Evolutionary conservation across 2,329 filamentous ascomycete species (phyloP).

Genomic region (Penicillium sp.): DNA sequence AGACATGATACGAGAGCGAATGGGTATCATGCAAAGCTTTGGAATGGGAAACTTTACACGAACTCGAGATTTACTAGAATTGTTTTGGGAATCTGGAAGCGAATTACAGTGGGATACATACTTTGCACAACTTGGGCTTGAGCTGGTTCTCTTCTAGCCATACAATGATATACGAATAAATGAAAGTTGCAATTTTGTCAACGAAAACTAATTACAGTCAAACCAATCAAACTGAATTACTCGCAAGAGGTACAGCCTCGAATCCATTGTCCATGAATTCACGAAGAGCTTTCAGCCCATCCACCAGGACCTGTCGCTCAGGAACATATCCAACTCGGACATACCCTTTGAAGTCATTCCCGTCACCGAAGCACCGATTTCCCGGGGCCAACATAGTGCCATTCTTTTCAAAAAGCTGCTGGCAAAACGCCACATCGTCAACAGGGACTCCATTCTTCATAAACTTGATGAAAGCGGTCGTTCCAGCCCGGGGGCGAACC

Average conservation of each 20-base stretch:
- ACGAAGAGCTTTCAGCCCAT: conserved; percentile 62
- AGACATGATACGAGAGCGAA: conserved; percentile 25
- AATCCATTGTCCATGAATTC: conserved; percentile 59
- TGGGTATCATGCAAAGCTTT: conserved; percentile 32
- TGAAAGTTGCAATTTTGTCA: neutral
- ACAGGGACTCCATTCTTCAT: conserved; percentile 61
- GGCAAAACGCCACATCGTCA: conserved; percentile 71
- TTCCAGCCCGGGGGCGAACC: conserved; percentile 73
- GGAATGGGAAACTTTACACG: conserved; percentile 37
- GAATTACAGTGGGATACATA: conserved; percentile 26
- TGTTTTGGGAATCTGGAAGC: conserved; percentile 27
- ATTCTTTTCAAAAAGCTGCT: conserved; percentile 65
- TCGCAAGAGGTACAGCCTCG: conserved; percentile 48
- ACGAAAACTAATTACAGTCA: neutral
- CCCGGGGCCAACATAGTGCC: conserved; percentile 77
- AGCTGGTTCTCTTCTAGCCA: conserved; percentile 31
- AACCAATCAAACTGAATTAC: neutral
- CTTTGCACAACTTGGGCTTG: conserved; percentile 23
- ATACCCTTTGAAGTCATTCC: conserved; percentile 69
- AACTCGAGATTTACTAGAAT: conserved; percentile 21
- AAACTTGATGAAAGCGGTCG: conserved; percentile 76
- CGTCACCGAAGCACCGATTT: conserved; percentile 69
- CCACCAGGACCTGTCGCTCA: conserved; percentile 66
- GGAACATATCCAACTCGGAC: conserved; percentile 77
- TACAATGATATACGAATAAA: neutral